A percentile compares a stretch with the other conserved stretches of the same genome.
Evolutionary conservation across 2,329 filamentous ascomycete genomes (phyloP).

Genomic region (Talaromyces islandicus): DNA sequence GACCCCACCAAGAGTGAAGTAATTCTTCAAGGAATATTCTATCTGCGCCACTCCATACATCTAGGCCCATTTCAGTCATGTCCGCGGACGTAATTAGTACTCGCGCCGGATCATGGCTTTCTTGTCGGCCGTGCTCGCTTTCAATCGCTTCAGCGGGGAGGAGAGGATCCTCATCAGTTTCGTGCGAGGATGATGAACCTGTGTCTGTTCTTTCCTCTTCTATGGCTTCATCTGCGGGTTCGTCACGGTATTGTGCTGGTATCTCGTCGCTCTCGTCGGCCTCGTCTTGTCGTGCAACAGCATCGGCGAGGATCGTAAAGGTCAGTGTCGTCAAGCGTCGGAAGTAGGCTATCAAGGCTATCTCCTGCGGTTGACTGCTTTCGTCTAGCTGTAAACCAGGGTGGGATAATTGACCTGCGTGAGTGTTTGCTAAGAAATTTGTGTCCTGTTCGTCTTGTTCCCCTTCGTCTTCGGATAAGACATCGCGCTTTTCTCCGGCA

Average conservation of each 20-base stretch:
- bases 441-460: slow-evolving; percentile 41
- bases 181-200: slow-evolving; percentile 14
- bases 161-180: slow-evolving; percentile 23
- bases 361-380: slow-evolving; percentile 35
- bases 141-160: slow-evolving; percentile 12
- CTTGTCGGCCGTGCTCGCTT: background rate
- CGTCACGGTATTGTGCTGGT: slow-evolving; percentile 14
- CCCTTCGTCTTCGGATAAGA: slow-evolving; percentile 49
- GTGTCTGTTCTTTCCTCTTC: slow-evolving; percentile 17
- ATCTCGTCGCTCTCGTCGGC: slow-evolving; percentile 12
- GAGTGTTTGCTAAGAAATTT: slow-evolving; percentile 30
- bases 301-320: slow-evolving; percentile 39
- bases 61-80: slow-evolving; percentile 44
- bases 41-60: slow-evolving; percentile 44
- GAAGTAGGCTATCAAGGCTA: slow-evolving; percentile 46
- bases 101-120: slow-evolving; percentile 10
- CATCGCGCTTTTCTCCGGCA: slow-evolving; percentile 54
- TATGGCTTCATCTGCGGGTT: slow-evolving; percentile 13
- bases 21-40: slow-evolving; percentile 41
- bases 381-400: slow-evolving; percentile 23
- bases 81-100: slow-evolving; percentile 39
- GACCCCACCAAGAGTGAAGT: slow-evolving; percentile 41
- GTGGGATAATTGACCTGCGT: slow-evolving; percentile 20
- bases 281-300: slow-evolving; percentile 36
- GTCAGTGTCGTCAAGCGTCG: slow-evolving; percentile 42